phyloP scores from a whole-genome alignment of 2,329 filamentous ascomycete species.

The Blastomyces percursus region DNA sequence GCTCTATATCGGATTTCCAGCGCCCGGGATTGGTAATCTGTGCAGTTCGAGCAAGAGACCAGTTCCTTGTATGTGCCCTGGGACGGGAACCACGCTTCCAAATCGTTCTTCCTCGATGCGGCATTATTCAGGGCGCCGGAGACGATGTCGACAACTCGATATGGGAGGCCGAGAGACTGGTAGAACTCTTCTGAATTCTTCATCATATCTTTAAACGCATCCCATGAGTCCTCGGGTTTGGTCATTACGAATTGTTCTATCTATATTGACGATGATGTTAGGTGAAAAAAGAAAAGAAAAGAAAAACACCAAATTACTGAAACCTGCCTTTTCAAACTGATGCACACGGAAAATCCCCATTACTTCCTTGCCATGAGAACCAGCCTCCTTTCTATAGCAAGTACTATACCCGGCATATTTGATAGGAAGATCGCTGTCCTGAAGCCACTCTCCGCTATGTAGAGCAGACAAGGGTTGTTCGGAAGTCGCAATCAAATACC shows the following conservation, averaged over 20 bases:
- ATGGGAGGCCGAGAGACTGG: conserved; percentile 75
- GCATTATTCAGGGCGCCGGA: conserved; percentile 92
- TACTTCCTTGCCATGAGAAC: conserved; percentile 80
- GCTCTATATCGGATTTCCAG: conserved; percentile 84
- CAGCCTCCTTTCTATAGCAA: conserved; percentile 92
- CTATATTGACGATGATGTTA: conserved; percentile 24
- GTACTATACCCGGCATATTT: conserved; percentile 89
- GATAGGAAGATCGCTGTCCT: conserved; percentile 73
- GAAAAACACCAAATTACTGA: neutral
- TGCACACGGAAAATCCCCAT: conserved; percentile 98
- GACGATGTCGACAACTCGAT: conserved; percentile 86
- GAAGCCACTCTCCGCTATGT: conserved; percentile 89
- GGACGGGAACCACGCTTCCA: conserved; percentile 94
- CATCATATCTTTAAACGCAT: conserved; percentile 91
- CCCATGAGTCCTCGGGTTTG: conserved; percentile 84
- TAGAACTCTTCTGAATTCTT: conserved; percentile 87
- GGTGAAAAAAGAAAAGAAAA: neutral
- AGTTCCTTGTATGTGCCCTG: conserved; percentile 98
- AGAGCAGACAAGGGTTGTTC: conserved; percentile 92
- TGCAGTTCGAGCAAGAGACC: conserved; percentile 96
- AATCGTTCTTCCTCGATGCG: conserved; percentile 82
- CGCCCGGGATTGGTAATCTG: conserved; percentile 89
- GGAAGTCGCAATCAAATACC: conserved; percentile 70
- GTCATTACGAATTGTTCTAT: conserved; percentile 70
- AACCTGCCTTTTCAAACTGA: conserved; percentile 77